A percentile compares a stretch with the other conserved stretches of the same genome.
Conservation (phyloP, 345 rosid species). For the Eucalyptus camaldulensis region DNA sequence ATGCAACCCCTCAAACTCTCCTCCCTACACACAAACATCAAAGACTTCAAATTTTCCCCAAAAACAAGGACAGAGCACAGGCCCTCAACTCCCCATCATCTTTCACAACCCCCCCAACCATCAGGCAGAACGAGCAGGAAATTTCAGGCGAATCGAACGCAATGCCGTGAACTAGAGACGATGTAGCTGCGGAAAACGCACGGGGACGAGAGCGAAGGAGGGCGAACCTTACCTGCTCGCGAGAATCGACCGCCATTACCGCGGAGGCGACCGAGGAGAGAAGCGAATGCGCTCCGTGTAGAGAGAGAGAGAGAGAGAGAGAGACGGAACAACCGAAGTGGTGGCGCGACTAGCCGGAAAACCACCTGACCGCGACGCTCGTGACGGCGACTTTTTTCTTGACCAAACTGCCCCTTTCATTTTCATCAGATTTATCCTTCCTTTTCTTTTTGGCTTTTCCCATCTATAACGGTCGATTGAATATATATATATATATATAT, state of each 20-base stretch:
- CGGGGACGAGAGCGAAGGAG: neutral
- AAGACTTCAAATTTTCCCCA: neutral
- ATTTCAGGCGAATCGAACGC: neutral
- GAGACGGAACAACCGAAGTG: neutral
- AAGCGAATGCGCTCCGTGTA: neutral
- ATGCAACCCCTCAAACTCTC: neutral
- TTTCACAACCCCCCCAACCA: neutral
- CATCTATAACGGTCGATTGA: neutral
- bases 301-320: neutral
- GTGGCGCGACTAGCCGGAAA: constrained; percentile 21
- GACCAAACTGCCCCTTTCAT: neutral
- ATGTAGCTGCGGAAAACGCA: neutral
- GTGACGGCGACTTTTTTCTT: neutral
- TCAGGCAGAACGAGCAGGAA: neutral
- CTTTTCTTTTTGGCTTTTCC: neutral
- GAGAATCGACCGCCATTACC: constrained; percentile 10
- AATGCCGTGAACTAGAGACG: neutral
- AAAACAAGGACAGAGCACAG: neutral
- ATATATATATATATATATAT: neutral
- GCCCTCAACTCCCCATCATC: neutral
- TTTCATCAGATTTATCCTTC: neutral
- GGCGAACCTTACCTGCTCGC: constrained; percentile 5
- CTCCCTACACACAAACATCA: neutral
- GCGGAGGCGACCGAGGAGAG: neutral
- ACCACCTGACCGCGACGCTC: constrained; percentile 13